Conservation (phyloP, 768 basidiomycete species). For the Trametes cinnabarina region DNA sequence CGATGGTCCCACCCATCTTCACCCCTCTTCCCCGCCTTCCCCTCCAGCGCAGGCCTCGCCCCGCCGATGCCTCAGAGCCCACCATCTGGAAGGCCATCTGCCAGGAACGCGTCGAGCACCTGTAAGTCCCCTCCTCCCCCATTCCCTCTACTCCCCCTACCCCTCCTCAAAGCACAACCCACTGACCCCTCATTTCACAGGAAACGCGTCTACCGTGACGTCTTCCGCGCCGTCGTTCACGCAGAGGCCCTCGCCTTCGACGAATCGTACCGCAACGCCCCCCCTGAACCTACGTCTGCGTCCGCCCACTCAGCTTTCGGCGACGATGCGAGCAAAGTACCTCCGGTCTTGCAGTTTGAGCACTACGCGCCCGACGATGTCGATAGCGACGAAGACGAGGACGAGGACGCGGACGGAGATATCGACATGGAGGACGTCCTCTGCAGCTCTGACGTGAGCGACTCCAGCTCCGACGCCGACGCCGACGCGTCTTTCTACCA, state of each 20-base stretch:
- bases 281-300: too few relatives aligned
- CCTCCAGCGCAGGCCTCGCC: not conserved
- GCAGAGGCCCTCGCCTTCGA: conserved; percentile 7
- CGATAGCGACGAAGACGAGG: not conserved
- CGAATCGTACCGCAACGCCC: not conserved
- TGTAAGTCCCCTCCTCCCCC: conserved; percentile 4
- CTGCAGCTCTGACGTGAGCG: not conserved
- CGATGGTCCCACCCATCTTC: conserved; percentile 2
- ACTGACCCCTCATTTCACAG: too few relatives aligned
- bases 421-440: conserved; percentile 1
- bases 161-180: too few relatives aligned
- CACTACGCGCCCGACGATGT: conserved; percentile 14
- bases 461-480: conserved; percentile 2
- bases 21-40: conserved; percentile 1
- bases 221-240: conserved; percentile 9
- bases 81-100: conserved; percentile 15
- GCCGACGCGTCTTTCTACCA: not conserved
- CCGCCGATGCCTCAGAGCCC: not conserved
- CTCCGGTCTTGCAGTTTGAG: conserved; percentile 7
- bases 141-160: not conserved
- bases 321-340: not conserved
- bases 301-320: not conserved
- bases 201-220: conserved; percentile 8
- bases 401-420: conserved; percentile 4
- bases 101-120: conserved; percentile 17